A percentile compares a stretch with the other conserved stretches of the same genome.
Evolutionary conservation across 352 stramenopile species (phyloP).

Genomic region (Globisporangium spiculum): DNA sequence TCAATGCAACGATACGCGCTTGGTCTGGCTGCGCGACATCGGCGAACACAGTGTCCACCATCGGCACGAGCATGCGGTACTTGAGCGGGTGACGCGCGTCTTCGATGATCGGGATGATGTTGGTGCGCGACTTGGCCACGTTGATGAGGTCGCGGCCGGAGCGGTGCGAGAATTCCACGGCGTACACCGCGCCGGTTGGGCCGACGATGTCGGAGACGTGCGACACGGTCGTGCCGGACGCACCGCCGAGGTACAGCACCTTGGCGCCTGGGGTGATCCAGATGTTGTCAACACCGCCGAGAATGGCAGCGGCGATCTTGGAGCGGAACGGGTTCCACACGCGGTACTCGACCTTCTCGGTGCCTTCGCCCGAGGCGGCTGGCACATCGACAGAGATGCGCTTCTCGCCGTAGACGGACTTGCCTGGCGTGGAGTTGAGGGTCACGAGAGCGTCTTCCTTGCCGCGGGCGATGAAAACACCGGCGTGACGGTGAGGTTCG

Average conservation of each 20-base stretch:
- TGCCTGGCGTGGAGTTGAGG: constrained; percentile 97
- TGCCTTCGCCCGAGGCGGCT: constrained; percentile 82
- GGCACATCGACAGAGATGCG: constrained; percentile 97
- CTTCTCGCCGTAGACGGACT: constrained; percentile 99
- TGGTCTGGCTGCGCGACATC: constrained; percentile 99
- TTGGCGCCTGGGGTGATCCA: constrained; percentile 97
- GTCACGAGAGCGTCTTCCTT: constrained; percentile 99
- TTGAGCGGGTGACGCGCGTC: constrained; percentile 97
- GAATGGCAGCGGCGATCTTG: constrained; percentile 98
- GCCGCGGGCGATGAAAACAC: constrained; percentile 97
- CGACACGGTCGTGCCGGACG: constrained; percentile 97
- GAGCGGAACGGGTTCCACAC: constrained; percentile 99
- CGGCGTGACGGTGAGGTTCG: constrained; percentile 97
- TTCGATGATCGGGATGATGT: constrained; percentile 99
- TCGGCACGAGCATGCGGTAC: constrained; percentile 98
- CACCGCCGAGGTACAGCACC: constrained; percentile 98
- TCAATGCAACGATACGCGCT: constrained; percentile 98
- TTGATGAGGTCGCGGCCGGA: constrained; percentile 99
- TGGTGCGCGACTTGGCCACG: constrained; percentile 98
- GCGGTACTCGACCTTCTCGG: constrained; percentile 99
- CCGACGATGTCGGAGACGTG: constrained; percentile 99
- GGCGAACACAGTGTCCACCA: constrained; percentile 99
- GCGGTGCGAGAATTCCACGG: constrained; percentile 99
- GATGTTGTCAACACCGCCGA: constrained; percentile 99
- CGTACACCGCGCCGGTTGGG: constrained; percentile 96